Percentiles rank a stretch among this genome's conserved stretches.
phyloP scores from a whole-genome alignment of 1,139 yeast species.

The Taphrina betulina region DNA sequence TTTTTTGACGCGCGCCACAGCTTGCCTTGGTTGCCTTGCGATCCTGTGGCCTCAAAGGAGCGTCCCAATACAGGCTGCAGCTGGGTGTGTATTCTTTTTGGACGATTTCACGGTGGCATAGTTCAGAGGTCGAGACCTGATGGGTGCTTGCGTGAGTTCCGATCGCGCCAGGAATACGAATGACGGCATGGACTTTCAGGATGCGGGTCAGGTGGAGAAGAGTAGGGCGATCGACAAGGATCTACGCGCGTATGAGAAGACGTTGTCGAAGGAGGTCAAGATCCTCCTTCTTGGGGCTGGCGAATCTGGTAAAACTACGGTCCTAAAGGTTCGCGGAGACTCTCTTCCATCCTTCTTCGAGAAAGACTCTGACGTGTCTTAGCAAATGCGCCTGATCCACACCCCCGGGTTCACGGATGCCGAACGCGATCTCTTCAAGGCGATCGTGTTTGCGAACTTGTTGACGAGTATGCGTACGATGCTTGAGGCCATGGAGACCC shows the following conservation, averaged over 20 bases:
- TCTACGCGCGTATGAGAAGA: conserved; percentile 52
- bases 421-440: conserved; percentile 77
- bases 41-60: no score
- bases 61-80: no score
- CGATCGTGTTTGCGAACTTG: conserved; percentile 90
- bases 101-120: no score
- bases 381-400: conserved; percentile 78
- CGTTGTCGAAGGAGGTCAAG: conserved; percentile 38
- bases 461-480: conserved; percentile 83
- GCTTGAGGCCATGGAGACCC: conserved; percentile 48
- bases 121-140: no score
- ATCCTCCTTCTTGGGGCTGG: conserved; percentile 56
- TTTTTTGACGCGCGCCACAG: no score
- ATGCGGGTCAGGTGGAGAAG: conserved; percentile 11
- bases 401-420: conserved; percentile 78
- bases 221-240: conserved; percentile 61
- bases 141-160: conserved; percentile 13
- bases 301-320: conserved; percentile 94
- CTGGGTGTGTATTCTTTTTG: no score
- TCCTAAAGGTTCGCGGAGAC: conserved; percentile 53
- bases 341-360: background rate
- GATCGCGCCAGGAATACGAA: background rate
- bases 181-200: conserved; percentile 16
- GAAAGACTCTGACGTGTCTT: background rate
- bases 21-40: no score